phyloP scores from a whole-genome alignment of 805 yeast species.

The Yamadazyma olivae region DNA sequence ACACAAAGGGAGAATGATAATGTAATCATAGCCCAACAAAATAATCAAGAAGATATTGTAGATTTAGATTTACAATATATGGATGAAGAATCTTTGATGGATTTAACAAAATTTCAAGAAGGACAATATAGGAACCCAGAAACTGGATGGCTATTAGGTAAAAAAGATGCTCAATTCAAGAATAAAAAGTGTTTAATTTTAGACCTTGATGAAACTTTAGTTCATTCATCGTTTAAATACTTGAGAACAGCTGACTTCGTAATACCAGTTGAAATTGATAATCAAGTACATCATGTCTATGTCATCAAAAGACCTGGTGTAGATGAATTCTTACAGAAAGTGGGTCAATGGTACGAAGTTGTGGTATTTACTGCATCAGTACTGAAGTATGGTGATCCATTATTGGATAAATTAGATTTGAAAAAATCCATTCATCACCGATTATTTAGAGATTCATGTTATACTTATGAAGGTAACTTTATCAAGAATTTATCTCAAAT shows the following conservation, averaged over 20 bases:
- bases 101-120: constrained; percentile 62
- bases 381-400: constrained; percentile 92
- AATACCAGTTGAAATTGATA: constrained; percentile 95
- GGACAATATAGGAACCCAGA: constrained; percentile 65
- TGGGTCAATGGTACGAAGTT: constrained; percentile 87
- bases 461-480: constrained; percentile 89
- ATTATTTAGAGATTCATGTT: constrained; percentile 91
- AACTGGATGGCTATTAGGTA: constrained; percentile 65
- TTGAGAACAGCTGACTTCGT: constrained; percentile 93
- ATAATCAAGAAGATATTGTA: constrained; percentile 14
- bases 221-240: constrained; percentile 91
- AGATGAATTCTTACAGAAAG: constrained; percentile 81
- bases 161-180: constrained; percentile 45
- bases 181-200: constrained; percentile 82
- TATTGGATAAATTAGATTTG: constrained; percentile 83
- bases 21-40: constrained; percentile 8
- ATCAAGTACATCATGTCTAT: constrained; percentile 88
- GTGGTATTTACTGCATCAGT: constrained; percentile 98
- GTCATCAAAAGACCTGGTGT: constrained; percentile 98
- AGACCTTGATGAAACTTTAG: constrained; percentile 94
- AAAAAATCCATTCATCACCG: constrained; percentile 80
- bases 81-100: constrained; percentile 38
- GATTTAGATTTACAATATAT: constrained; percentile 16
- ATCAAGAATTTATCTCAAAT: constrained; percentile 91
- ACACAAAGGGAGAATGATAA: constrained; percentile 10